phyloP scores from a whole-genome alignment of 73 alveolate species.

The Blepharisma stoltei region DNA sequence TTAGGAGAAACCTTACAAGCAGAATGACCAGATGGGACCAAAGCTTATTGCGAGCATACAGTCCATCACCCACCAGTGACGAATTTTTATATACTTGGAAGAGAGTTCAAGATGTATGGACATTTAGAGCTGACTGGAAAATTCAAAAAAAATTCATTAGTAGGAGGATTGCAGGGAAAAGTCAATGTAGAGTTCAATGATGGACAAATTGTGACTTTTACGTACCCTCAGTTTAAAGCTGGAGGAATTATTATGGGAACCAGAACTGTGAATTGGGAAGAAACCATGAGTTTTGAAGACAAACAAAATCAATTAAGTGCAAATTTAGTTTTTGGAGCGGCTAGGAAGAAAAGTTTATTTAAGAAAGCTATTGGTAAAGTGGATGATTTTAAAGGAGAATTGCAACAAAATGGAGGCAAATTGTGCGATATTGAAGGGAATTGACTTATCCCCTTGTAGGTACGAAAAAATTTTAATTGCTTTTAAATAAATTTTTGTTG shows the following conservation, averaged over 20 bases:
- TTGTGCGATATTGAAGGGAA: too few relatives aligned
- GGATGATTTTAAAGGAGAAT: constrained; percentile 26
- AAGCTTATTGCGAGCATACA: constrained; percentile 88
- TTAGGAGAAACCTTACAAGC: constrained; percentile 97
- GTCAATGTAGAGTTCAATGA: constrained; percentile 38
- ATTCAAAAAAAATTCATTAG: constrained; percentile 31
- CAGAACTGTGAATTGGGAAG: constrained; percentile 40
- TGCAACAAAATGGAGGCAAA: too few relatives aligned
- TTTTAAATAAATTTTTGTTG: too few relatives aligned
- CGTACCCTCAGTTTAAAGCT: constrained; percentile 15
- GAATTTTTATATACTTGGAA: constrained; percentile 42
- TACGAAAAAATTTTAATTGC: too few relatives aligned
- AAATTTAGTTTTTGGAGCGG: not conserved
- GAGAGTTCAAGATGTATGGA: constrained; percentile 37
- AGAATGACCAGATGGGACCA: constrained; percentile 87
- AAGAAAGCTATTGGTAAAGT: not conserved
- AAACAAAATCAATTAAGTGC: constrained; percentile 14
- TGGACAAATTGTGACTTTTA: constrained; percentile 39
- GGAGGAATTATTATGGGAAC: constrained; percentile 46
- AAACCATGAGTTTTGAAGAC: constrained; percentile 42
- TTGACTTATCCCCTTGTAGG: too few relatives aligned
- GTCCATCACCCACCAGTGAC: constrained; percentile 93
- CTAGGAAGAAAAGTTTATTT: not conserved
- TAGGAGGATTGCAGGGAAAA: too few relatives aligned
- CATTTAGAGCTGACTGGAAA: constrained; percentile 43